Evolutionary conservation across 202 grass and related monocot species (phyloP).

Genomic region (Brachypodium distachyon): DNA sequence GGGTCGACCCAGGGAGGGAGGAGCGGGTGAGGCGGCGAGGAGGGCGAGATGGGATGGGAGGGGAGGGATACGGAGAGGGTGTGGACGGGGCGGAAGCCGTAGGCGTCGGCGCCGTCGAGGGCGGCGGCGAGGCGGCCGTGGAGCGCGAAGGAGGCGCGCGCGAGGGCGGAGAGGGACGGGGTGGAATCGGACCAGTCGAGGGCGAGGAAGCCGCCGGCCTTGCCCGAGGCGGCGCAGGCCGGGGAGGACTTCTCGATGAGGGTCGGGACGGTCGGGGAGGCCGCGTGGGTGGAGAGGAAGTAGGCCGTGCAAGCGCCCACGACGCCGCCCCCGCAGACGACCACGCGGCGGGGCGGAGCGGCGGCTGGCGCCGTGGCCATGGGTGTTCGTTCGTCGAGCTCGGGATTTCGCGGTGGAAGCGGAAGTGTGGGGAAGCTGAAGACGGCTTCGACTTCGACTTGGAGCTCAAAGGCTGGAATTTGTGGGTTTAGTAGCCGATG

Average conservation of each 20-base stretch:
- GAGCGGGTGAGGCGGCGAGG: not conserved
- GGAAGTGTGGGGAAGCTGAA: not conserved
- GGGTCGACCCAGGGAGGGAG: slow-evolving; percentile 71
- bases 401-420: not conserved
- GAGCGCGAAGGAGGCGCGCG: slow-evolving; percentile 62
- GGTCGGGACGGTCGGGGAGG: slow-evolving; percentile 32
- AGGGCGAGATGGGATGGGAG: not conserved
- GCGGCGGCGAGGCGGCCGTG: slow-evolving; percentile 53
- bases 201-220: slow-evolving; percentile 81
- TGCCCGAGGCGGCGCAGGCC: slow-evolving; percentile 81
- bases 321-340: slow-evolving; percentile 79
- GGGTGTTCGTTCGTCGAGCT: not conserved
- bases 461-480: no score
- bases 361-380: slow-evolving; percentile 26
- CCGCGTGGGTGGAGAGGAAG: slow-evolving; percentile 62
- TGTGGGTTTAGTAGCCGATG: no score
- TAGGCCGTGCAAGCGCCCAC: slow-evolving; percentile 78
- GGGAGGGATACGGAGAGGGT: slow-evolving; percentile 53
- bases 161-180: slow-evolving; percentile 42
- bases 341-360: slow-evolving; percentile 31
- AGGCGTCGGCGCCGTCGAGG: slow-evolving; percentile 44
- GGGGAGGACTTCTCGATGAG: slow-evolving; percentile 58
- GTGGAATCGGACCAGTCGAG: slow-evolving; percentile 85
- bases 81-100: slow-evolving; percentile 70
- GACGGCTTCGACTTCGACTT: no score